A percentile compares a stretch with the other conserved stretches of the same genome.
Conservation (phyloP, 306 rosid genomes). For the Erythrophleum fordii region DNA sequence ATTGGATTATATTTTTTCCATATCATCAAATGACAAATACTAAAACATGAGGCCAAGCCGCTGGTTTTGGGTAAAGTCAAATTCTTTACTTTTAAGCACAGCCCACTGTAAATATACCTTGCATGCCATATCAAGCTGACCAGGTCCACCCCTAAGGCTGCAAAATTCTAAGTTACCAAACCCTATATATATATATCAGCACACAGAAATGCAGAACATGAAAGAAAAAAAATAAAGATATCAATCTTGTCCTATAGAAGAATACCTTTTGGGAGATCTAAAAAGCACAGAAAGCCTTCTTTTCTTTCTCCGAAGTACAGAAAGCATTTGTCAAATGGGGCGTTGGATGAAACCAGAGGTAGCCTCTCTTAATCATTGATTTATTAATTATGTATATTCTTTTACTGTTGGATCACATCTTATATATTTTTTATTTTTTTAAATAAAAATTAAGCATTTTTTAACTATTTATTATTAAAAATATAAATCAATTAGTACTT, state of each 20-base stretch:
- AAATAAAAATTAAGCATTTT: too few relatives aligned
- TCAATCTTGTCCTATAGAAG: not conserved
- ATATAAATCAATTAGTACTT: too few relatives aligned
- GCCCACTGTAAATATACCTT: constrained; percentile 52
- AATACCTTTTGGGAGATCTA: not conserved
- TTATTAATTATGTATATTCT: not conserved
- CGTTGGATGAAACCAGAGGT: constrained; percentile 98
- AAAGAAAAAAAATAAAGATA: not conserved
- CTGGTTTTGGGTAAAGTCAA: constrained; percentile 63
- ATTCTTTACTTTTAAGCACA: not conserved
- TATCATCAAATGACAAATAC: not conserved
- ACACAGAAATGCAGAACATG: constrained; percentile 27
- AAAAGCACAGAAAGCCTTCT: not conserved
- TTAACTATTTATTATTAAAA: not conserved
- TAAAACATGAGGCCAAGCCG: constrained; percentile 72
- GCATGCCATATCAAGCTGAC: not conserved
- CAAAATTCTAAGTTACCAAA: not conserved
- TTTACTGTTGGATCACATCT: not conserved
- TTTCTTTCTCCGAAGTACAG: not conserved
- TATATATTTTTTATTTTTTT: too few relatives aligned
- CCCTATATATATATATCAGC: constrained; percentile 42
- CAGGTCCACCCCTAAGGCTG: not conserved
- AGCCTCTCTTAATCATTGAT: constrained; percentile 2
- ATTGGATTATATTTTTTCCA: not conserved
- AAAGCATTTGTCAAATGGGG: constrained; percentile 56